Base-by-base conservation (phyloP, 2,329 filamentous ascomycete species). In the Paracoccidioides lutzii region DNA sequence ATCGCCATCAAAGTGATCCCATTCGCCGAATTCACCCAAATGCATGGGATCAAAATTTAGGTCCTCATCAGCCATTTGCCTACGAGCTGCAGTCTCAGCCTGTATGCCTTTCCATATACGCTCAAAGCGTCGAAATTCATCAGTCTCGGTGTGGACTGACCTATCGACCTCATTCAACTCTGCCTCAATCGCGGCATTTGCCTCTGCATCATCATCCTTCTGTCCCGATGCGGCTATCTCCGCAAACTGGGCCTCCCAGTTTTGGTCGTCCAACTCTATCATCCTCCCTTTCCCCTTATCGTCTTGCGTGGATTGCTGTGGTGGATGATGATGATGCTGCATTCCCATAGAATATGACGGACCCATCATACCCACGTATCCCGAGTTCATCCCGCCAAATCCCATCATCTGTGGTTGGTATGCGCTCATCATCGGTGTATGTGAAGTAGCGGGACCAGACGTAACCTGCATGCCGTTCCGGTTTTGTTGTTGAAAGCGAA, bases 221-320 rank as follows among this genome's bases (percentile, higher is more conserved):
- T 74, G 71, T 52, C 78, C 75, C 42, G 73, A 73, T 12, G 73
- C 74, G 68, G 91, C 88, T 68, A 96, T 84, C 71, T 93, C 83
- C 56, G 89, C 87, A 70, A 98, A 98, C 70, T 97, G 90, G 64
- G 90, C 88, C 72, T 97, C 91, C 93, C 93, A 97, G 67, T 95
- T 86, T 66, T 85, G 77, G 64, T 98, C 91, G 68, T 96, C 89
- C 30, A 97, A 80, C 74, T 97, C 93, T 10, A 97, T 85, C 74
- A 97, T 81, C 40, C 80, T 75, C 5, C 76, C 82, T 71, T 94
- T 95, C 42, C 87, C 90, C 69, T 97, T 97, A 57, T 87, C 88
- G 70, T 90, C 71, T 45, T 75, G 73, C 44, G 71, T 67, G 40
- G 64, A 64, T 30, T 69, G 71, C 56, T 63, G 63, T 33, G 28